phyloP scores from a whole-genome alignment of 495 filamentous ascomycete genomes.

The Penicillium psychrofluorescens region DNA sequence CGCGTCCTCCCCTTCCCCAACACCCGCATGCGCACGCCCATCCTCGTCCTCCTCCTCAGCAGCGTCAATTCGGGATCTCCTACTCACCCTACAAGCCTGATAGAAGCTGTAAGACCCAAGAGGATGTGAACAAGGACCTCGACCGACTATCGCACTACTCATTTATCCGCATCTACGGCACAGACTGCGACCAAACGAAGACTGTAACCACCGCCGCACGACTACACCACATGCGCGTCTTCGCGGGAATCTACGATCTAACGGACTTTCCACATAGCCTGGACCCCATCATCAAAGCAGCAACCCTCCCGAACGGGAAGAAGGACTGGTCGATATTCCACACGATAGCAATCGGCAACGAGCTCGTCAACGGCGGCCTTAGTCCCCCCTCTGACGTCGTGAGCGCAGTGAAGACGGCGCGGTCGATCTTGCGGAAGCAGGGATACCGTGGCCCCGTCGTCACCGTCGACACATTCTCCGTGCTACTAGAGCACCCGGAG shows the following conservation, averaged over 20 bases:
- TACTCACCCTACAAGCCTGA: slow-evolving; percentile 69
- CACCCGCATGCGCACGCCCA: neutral
- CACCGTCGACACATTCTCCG: slow-evolving; percentile 69
- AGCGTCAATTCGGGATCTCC: slow-evolving; percentile 46
- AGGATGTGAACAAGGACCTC: slow-evolving; percentile 58
- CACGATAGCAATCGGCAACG: slow-evolving; percentile 74
- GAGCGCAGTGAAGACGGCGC: slow-evolving; percentile 47
- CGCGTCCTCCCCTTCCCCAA: neutral
- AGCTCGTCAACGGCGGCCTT: slow-evolving; percentile 61
- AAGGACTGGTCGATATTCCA: slow-evolving; percentile 57
- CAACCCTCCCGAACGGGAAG: slow-evolving; percentile 21
- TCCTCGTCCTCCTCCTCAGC: slow-evolving; percentile 1
- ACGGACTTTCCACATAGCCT: slow-evolving; percentile 47
- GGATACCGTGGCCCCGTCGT: slow-evolving; percentile 72
- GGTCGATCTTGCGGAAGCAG: slow-evolving; percentile 45
- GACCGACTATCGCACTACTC: slow-evolving; percentile 43
- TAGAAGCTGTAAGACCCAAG: slow-evolving; percentile 57
- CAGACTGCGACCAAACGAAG: slow-evolving; percentile 65
- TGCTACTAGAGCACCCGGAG: slow-evolving; percentile 54
- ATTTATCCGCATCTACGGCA: slow-evolving; percentile 71
- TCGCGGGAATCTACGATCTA: slow-evolving; percentile 67
- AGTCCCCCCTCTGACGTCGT: slow-evolving; percentile 45
- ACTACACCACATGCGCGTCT: slow-evolving; percentile 53
- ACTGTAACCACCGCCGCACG: slow-evolving; percentile 53
- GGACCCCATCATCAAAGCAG: slow-evolving; percentile 44